Evolutionary conservation across 495 filamentous ascomycete species (phyloP).

Genomic region (Pyrenula massariospora): DNA sequence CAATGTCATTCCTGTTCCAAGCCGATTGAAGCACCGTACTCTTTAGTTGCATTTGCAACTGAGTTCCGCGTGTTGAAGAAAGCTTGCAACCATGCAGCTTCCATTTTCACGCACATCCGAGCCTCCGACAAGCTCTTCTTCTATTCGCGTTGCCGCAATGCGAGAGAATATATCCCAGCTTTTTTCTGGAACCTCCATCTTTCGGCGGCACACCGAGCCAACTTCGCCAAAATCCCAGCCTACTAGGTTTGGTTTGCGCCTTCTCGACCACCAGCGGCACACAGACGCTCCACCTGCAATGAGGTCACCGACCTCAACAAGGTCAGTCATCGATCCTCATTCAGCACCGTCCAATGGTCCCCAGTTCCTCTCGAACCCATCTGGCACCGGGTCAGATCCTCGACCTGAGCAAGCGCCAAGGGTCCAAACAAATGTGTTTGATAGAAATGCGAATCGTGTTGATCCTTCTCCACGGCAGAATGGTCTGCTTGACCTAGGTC

Average conservation of each 20-base stretch:
- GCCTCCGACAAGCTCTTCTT: not conserved
- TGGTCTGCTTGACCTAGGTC: not conserved
- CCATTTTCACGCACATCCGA: not conserved
- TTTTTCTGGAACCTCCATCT: not conserved
- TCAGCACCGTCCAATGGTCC: conserved; percentile 7
- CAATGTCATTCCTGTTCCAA: no score
- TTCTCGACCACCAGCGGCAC: not conserved
- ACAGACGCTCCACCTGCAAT: conserved; percentile 1
- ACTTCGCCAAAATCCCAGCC: not conserved
- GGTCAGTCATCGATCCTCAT: conserved; percentile 10
- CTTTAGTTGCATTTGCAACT: no score
- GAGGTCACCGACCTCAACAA: conserved; percentile 10
- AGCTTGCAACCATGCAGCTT: not conserved
- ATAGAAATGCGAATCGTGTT: no score
- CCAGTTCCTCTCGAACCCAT: not conserved
- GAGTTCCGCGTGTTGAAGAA: no score
- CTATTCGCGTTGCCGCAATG: not conserved
- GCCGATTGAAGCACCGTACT: no score
- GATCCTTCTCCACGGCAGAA: not conserved
- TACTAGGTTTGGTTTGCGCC: not conserved
- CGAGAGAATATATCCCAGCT: not conserved
- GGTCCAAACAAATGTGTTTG: no score
- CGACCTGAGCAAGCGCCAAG: no score
- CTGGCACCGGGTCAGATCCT: no score
- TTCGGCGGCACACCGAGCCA: not conserved